Conservation (phyloP, 768 basidiomycete species). For the Wakefieldia striispora region DNA sequence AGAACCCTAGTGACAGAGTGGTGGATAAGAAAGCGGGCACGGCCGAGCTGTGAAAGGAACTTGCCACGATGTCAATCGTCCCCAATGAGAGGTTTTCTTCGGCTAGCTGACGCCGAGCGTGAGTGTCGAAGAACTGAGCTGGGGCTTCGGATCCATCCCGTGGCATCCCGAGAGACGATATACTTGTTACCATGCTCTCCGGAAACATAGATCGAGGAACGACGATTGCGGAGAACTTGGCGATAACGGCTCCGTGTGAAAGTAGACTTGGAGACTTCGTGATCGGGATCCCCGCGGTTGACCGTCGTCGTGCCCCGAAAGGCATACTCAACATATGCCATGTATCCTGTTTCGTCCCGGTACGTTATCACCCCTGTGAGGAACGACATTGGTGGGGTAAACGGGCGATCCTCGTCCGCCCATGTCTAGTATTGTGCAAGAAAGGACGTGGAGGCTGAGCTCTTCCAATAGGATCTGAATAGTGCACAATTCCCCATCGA, state of each 20-base stretch:
- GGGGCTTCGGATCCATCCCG: not conserved
- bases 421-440: no score
- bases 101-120: constrained; percentile 10
- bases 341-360: no score
- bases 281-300: not conserved
- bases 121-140: not conserved
- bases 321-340: no score
- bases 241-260: constrained; percentile 22
- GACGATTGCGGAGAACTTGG: constrained; percentile 9
- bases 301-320: no score
- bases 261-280: constrained; percentile 14
- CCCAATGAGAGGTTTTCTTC: constrained; percentile 36
- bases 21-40: constrained; percentile 1
- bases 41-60: constrained; percentile 15
- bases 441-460: no score
- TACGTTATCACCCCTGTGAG: no score
- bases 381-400: no score
- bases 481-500: no score
- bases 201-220: constrained; percentile 23
- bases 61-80: constrained; percentile 48
- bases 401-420: no score
- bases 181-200: constrained; percentile 29
- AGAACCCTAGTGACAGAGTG: constrained; percentile 3
- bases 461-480: no score
- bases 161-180: constrained; percentile 18